phyloP scores from a whole-genome alignment of 2,329 filamentous ascomycete genomes.

The Emergomyces africanus region DNA sequence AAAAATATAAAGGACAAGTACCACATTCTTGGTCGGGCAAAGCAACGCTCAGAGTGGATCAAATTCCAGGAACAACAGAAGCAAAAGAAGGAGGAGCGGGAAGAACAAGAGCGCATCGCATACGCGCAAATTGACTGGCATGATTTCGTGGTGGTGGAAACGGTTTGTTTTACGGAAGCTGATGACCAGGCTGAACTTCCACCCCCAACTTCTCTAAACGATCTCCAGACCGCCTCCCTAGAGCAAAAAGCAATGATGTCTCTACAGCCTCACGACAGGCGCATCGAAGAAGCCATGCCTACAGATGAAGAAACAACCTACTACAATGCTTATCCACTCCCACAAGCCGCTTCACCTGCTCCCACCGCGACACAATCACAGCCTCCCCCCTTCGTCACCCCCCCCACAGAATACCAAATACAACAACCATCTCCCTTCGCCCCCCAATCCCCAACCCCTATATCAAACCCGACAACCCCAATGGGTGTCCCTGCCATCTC shows the following conservation, averaged over 20 bases:
- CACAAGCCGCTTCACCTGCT: slow-evolving; percentile 17
- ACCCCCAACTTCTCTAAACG: slow-evolving; percentile 75
- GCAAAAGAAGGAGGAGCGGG: slow-evolving; percentile 75
- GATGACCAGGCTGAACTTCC: slow-evolving; percentile 81
- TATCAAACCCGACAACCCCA: slow-evolving; percentile 18
- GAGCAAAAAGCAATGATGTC: slow-evolving; percentile 92
- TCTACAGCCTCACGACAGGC: slow-evolving; percentile 58
- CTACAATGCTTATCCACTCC: slow-evolving; percentile 37
- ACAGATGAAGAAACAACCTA: slow-evolving; percentile 50
- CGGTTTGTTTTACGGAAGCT: slow-evolving; percentile 77
- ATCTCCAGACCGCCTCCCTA: slow-evolving; percentile 84
- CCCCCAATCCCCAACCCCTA: slow-evolving; percentile 25
- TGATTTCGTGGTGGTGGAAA: slow-evolving; percentile 92
- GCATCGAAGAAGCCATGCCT: slow-evolving; percentile 92
- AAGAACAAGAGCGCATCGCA: slow-evolving; percentile 62
- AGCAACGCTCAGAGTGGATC: slow-evolving; percentile 74
- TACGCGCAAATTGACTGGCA: slow-evolving; percentile 95
- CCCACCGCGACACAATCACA: slow-evolving; percentile 11
- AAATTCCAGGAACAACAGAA: slow-evolving; percentile 77
- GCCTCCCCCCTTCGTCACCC: slow-evolving; percentile 15
- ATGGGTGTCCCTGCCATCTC: slow-evolving; percentile 37
- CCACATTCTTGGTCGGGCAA: slow-evolving; percentile 65
- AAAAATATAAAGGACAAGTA: no score
- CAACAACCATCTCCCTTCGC: slow-evolving; percentile 20
- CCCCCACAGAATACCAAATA: slow-evolving; percentile 10